Base-by-base conservation (phyloP, 2,329 filamentous ascomycete species). In the Blumeria hordei region DNA sequence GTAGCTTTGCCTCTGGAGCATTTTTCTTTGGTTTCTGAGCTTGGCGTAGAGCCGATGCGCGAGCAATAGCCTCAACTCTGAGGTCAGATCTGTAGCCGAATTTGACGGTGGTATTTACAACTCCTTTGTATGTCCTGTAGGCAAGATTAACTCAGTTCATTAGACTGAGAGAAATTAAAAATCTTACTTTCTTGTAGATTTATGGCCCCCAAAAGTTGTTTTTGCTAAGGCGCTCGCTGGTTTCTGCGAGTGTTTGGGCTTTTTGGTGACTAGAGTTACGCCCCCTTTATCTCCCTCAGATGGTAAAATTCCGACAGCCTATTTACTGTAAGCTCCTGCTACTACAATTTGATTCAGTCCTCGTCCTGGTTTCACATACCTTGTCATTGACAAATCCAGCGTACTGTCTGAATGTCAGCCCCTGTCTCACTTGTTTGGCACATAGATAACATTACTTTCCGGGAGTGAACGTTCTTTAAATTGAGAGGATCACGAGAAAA, bases 401-500 rank as follows among this genome's bases (percentile, higher is more conserved):
- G 72, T 94, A 79, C 86, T 93, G 68, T 59, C 60, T 55, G 35
- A 21, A n/a, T 37, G 51, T 60, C 58, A 62, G 59, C 33, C 49
- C 37, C n/a, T 44, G 8, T 33, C 9, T 51, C 45, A 16, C 35
- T 18, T 10, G 14, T 36, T 18, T 35, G 14, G 11, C 11, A 18
- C n/a, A 21, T 5, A 10, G 16, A 37, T 7, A 45, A 10, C 4
- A 69, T 61, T 72, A 92, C 86, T 82, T 94, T 96, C 75, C 86
- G 84, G 65, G 78, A 81, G 77, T 94, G 83, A 73, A 82, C 75
- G 83, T 95, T 96, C 70, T 74, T 77, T 72, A 96, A 73, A 80
- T 96, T 98, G 64, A 95, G 74, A 66, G 88, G 86, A 70, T 96
- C 90, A 65, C 85, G 84, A 64, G 90, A 96, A 78, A 98, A 88